These are phyloP conservation scores for Trichosporon coremiiforme DNA, from an alignment of 1,284 basidiomycete species.

Conservation along the genomic window DNA sequence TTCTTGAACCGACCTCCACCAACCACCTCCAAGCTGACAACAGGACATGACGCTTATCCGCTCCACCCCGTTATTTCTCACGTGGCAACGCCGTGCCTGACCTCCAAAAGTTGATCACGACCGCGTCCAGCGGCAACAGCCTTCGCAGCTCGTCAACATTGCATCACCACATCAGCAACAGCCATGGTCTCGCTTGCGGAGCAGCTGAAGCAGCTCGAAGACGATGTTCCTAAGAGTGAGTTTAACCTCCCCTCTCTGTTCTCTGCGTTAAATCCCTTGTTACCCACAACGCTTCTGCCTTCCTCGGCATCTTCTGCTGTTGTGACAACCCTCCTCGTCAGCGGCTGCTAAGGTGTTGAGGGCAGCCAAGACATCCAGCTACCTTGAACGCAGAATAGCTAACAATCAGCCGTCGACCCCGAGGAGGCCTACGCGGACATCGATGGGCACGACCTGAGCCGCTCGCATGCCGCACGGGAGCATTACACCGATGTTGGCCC, in stretches of 20 bases:
- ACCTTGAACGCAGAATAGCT: background rate
- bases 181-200: slow-evolving; percentile 64
- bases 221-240: slow-evolving; percentile 54
- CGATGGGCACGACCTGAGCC: slow-evolving; percentile 40
- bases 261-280: background rate
- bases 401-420: slow-evolving; percentile 62
- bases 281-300: background rate
- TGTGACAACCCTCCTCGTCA: background rate
- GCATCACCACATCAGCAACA: background rate
- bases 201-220: slow-evolving; percentile 75
- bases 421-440: slow-evolving; percentile 64
- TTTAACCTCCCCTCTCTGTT: background rate
- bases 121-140: background rate
- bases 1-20: too few relatives aligned
- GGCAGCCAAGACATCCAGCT: background rate
- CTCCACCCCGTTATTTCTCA: background rate
- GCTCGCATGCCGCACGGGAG: slow-evolving; percentile 58
- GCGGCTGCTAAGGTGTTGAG: too few relatives aligned
- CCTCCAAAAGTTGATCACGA: slow-evolving; percentile 16
- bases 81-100: background rate
- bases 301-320: background rate
- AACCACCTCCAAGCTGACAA: background rate
- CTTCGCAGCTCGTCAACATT: background rate
- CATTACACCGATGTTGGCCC: slow-evolving; percentile 84
- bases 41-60: background rate